phyloP scores from a whole-genome alignment of 2,329 filamentous ascomycete genomes.

The Calonectria multiphialidica region DNA sequence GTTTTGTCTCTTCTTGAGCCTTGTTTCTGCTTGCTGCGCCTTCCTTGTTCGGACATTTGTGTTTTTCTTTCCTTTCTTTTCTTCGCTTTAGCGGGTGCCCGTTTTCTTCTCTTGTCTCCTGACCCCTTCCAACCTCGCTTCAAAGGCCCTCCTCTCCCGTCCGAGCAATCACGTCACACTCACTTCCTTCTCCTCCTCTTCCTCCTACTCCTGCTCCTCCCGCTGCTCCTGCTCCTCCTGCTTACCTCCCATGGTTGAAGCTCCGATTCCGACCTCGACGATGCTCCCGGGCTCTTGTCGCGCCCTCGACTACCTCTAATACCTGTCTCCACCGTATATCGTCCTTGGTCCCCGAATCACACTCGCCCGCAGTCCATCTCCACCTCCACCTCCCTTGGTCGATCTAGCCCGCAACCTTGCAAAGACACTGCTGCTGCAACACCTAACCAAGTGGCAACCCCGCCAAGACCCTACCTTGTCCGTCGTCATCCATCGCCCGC shows the following conservation, averaged over 20 bases:
- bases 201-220: background rate
- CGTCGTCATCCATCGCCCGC: constrained; percentile 30
- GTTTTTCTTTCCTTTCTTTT: background rate
- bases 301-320: constrained; percentile 34
- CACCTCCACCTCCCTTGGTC: constrained; percentile 28
- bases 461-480: constrained; percentile 21
- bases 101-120: constrained; percentile 1
- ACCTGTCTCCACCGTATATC: background rate
- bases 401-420: constrained; percentile 32
- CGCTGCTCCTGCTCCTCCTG: constrained; percentile 3
- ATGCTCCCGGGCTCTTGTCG: constrained; percentile 38
- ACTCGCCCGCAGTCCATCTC: constrained; percentile 15
- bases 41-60: background rate
- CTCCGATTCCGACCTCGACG: constrained; percentile 26
- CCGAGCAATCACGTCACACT: background rate
- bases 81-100: background rate
- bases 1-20: background rate
- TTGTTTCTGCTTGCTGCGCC: background rate
- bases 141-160: background rate
- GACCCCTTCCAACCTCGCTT: constrained; percentile 7
- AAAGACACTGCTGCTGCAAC: constrained; percentile 16
- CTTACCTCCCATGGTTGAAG: constrained; percentile 36
- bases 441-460: constrained; percentile 24
- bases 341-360: constrained; percentile 13
- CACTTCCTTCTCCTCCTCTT: background rate